Conservation (phyloP, 2,329 filamentous ascomycete genomes). For the Pseudomassariella vexata region DNA sequence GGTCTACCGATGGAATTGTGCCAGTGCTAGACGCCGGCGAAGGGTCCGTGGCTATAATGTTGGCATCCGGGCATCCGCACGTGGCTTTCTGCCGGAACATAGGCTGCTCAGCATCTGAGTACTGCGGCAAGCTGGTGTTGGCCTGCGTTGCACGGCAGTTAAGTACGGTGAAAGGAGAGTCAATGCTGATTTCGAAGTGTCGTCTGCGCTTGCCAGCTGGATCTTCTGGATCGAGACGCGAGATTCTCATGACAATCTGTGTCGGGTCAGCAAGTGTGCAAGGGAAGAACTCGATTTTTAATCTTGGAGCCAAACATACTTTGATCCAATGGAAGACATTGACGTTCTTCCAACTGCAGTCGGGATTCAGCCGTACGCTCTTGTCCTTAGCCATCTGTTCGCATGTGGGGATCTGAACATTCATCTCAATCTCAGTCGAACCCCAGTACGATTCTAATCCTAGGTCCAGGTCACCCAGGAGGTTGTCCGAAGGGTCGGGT, state of each 20-base stretch:
- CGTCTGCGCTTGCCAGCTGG: constrained; percentile 66
- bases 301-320: constrained; percentile 40
- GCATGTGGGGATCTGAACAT: constrained; percentile 85
- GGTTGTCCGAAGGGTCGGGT: constrained; percentile 56
- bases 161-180: constrained; percentile 89
- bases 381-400: constrained; percentile 75
- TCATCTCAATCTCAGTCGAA: constrained; percentile 91
- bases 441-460: constrained; percentile 69
- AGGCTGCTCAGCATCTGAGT: constrained; percentile 51
- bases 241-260: constrained; percentile 87
- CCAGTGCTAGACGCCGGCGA: constrained; percentile 61
- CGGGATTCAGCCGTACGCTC: constrained; percentile 66
- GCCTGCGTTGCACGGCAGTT: constrained; percentile 90
- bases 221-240: constrained; percentile 73
- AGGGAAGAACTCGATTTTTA: background rate
- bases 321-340: constrained; percentile 97
- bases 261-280: constrained; percentile 5
- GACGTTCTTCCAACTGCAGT: constrained; percentile 90
- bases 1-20: constrained; percentile 35
- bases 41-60: constrained; percentile 44
- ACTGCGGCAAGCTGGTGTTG: constrained; percentile 80
- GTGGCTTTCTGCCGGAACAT: constrained; percentile 41
- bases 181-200: constrained; percentile 94
- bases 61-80: constrained; percentile 50
- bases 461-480: constrained; percentile 73